A percentile compares a stretch with the other conserved stretches of the same genome.
These are phyloP conservation scores for Cercospora beticola DNA, from an alignment of 2,329 filamentous ascomycete genomes.

Conservation along the genomic window DNA sequence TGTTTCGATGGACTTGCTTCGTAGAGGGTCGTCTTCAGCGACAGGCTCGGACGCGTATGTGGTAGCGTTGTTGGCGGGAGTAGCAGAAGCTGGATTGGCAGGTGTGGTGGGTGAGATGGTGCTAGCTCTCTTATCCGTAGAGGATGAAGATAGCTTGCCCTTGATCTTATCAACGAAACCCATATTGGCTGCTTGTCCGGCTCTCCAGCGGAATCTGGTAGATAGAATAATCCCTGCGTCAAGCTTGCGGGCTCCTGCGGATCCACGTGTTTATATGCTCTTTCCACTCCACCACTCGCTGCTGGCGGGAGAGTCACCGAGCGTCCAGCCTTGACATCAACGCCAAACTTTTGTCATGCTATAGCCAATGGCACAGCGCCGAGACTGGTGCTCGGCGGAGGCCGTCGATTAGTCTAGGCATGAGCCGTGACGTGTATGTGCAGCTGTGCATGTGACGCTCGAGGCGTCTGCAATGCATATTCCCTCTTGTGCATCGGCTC, in stretches of 20 bases:
- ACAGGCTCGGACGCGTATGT: neutral
- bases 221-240: neutral
- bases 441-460: neutral
- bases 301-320: neutral
- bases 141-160: conserved; percentile 4
- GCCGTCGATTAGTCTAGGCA: neutral
- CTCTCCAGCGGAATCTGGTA: neutral
- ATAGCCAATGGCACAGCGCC: conserved; percentile 6
- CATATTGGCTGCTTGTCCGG: neutral
- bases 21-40: neutral
- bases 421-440: neutral
- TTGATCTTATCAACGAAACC: conserved; percentile 14
- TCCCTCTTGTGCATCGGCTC: neutral
- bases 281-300: neutral
- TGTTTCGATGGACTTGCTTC: conserved; percentile 12
- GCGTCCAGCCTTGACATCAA: conserved; percentile 11
- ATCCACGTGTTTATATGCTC: conserved; percentile 8
- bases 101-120: conserved; percentile 1
- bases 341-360: conserved; percentile 6
- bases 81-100: conserved; percentile 1
- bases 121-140: neutral
- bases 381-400: neutral
- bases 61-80: neutral
- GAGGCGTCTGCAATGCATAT: neutral
- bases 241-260: neutral